Evolutionary conservation across 805 yeast species (phyloP), one percentile per base, ranked within the genome.

Genomic region (Hanseniaspora osmophila): DNA sequence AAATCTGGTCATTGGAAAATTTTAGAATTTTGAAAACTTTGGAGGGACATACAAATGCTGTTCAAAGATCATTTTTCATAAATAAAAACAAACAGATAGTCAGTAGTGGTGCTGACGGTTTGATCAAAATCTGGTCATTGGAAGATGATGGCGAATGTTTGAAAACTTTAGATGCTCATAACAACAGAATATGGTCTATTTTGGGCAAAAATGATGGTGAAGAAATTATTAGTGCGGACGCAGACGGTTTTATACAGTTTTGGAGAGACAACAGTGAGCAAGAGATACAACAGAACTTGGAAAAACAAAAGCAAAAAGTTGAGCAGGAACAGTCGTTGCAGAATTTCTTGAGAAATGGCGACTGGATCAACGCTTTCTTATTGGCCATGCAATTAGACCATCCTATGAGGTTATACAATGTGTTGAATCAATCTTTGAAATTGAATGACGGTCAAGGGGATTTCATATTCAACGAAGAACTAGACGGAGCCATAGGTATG

Each of bases 41-140:
- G 58, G 96, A 92, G 64, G 96, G 97, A 2, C 96, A 88, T 61
- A 76, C 95, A 11, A 90, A 87, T 57, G 83, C 96, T 0, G 88
- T 92, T 2, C 92, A 90, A 62, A 75, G 92, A 63, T 81, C 81
- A 41, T 68, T 73, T 30, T 86, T 85, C 57, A 68, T 84, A 48
- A 75, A 78, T 50, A 70, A 70, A 43, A 78, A 80, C 52, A 74
- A 74, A 44, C 92, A 84, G 59, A 56, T 90, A 3, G 66, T 84
- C 16, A 75, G 69, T 30, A 60, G 87, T 17, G 96, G 96, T 38
- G 97, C 97, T 12, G 98, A 92, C 64, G 97, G 97, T 1, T 72
- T 92, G 44, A 73, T 92, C 47, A 90, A 92, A 61, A 67, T 92
- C 5, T 92, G 98, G 98, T 94, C 86, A 56, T 60, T 71, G 44